Evolutionary conservation across 2,329 filamentous ascomycete genomes (phyloP), one percentile per base, ranked within the genome.

Genomic region (Coleophoma eucalyptorum): DNA sequence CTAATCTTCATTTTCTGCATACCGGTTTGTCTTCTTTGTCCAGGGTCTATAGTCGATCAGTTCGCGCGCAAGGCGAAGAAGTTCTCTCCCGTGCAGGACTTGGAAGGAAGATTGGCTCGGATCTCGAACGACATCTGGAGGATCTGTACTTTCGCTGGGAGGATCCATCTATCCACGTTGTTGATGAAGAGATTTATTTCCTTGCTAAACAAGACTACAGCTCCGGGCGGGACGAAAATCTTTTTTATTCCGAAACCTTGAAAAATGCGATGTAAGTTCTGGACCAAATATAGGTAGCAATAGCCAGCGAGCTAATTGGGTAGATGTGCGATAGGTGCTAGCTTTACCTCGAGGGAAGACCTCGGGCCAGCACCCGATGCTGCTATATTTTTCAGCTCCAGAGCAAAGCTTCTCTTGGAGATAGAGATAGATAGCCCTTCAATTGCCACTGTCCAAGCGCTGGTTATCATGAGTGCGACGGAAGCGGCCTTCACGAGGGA

Each of bases 381-480:
- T 6, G 56, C 64, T 1, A 68, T 72, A 19, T 72, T 71, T 62
- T 72, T 72, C 45, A 69, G 70, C 7, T 68, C 72, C 40, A 62
- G 73, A 21, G 69, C 72, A 1, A 76, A 75, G 51, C 66, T 67
- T 6, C 63, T 74, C 5, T 55, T 77, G 8, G 73, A 77, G 37
- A 68, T 75, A 4, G 73, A 77, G 51, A 58, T 77, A 13, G 74
- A 76, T 50, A 69, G 65, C 21, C 74, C 74, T 1, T 72, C 67
- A 41, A 64, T 77, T n/a, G 72, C 74, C 4, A 77, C 73, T 3
- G 69, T 73, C 7, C 74, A 77, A 49, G 70, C 73, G 2, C 62
- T 77, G 40, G 67, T 73, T 2, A 64, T 77, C 15, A 60, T 77
- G 43, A 73, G 72, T 38, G 68, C 65, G 15, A 68, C 72, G 34